Evolutionary conservation across 345 rosid species (phyloP).

Genomic region (Pugionium dolabratum): DNA sequence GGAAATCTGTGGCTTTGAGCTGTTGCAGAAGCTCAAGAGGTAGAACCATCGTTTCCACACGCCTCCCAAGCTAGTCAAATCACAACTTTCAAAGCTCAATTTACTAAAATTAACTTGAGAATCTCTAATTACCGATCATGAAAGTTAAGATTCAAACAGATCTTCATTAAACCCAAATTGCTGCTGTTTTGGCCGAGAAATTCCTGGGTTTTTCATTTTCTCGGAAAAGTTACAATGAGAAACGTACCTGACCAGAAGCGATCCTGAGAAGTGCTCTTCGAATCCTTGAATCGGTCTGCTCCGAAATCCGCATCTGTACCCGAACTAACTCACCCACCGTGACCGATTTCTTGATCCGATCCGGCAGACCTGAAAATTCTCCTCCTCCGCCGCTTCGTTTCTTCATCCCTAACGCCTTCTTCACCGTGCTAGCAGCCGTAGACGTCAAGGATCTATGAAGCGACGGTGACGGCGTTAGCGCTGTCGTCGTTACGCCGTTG

Average conservation of each 20-base stretch:
- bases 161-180: not conserved
- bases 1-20: constrained; percentile 73
- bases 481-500: constrained; percentile 20
- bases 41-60: constrained; percentile 74
- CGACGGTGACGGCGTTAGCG: constrained; percentile 40
- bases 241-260: constrained; percentile 80
- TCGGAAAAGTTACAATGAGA: not conserved
- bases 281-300: constrained; percentile 82
- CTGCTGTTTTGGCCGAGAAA: not conserved
- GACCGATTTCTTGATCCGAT: constrained; percentile 51
- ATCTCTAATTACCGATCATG: not conserved
- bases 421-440: constrained; percentile 85
- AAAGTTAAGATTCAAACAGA: constrained; percentile 17
- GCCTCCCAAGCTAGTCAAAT: constrained; percentile 71
- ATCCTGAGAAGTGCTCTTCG: constrained; percentile 80
- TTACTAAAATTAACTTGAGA: not conserved
- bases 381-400: constrained; percentile 40
- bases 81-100: constrained; percentile 18
- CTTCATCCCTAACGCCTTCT: constrained; percentile 90
- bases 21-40: constrained; percentile 91
- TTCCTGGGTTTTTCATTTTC: not conserved
- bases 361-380: constrained; percentile 41
- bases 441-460: constrained; percentile 83
- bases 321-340: constrained; percentile 85
- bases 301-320: constrained; percentile 77